Conservation (phyloP, 2,329 filamentous ascomycete genomes). For the Plectosphaerella sp. region DNA sequence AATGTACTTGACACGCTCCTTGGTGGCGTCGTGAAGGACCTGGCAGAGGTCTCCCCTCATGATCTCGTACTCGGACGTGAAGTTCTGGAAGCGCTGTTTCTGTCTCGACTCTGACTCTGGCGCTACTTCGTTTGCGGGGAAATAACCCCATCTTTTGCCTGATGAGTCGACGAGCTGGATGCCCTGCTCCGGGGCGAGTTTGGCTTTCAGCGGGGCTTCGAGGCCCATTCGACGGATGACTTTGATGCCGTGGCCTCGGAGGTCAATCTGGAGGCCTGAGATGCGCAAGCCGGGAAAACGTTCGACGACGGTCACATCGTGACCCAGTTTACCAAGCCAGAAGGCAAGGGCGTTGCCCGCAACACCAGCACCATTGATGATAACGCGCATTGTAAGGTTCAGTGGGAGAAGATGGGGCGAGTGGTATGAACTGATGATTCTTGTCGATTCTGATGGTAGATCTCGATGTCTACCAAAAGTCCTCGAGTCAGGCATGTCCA, state of each 20-base stretch:
- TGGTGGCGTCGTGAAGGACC: constrained; percentile 32
- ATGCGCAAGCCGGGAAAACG: constrained; percentile 33
- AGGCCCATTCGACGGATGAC: constrained; percentile 48
- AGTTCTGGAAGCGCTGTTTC: constrained; percentile 21
- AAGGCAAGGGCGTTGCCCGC: constrained; percentile 40
- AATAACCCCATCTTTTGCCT: constrained; percentile 17
- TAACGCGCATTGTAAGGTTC: constrained; percentile 16
- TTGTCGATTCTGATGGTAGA: too few species aligned
- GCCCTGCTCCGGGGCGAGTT: constrained; percentile 40
- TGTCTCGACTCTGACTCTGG: not conserved
- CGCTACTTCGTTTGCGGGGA: constrained; percentile 8
- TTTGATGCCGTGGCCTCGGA: constrained; percentile 45
- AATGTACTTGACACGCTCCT: constrained; percentile 18
- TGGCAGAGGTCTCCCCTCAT: constrained; percentile 46
- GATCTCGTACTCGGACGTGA: constrained; percentile 49
- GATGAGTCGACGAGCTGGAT: constrained; percentile 34
- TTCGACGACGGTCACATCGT: constrained; percentile 37
- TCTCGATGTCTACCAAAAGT: too few species aligned
- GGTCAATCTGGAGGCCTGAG: constrained; percentile 48
- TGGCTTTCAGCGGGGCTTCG: constrained; percentile 33
- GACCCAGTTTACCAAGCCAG: constrained; percentile 35
- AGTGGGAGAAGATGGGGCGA: not conserved
- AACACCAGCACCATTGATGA: constrained; percentile 29
- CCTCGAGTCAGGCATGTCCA: too few species aligned
- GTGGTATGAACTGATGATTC: not conserved